Conservation (phyloP, 1,284 basidiomycete genomes). For the Rhizoctonia solani region DNA sequence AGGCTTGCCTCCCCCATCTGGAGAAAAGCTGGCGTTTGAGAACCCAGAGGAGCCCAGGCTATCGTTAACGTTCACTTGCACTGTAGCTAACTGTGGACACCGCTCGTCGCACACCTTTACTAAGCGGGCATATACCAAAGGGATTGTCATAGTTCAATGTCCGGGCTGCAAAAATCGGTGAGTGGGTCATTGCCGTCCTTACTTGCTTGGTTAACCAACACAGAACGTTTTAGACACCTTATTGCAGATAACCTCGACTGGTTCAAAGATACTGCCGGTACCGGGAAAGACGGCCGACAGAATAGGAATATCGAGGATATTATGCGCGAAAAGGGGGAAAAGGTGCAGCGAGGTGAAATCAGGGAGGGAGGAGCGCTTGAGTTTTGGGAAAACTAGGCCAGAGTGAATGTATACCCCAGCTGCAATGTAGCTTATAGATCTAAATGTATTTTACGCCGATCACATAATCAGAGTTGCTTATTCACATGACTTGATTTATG, state of each 20-base stretch:
- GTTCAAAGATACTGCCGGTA: constrained; percentile 73
- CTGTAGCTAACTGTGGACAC: constrained; percentile 73
- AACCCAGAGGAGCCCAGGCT: constrained; percentile 56
- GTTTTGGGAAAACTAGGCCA: constrained; percentile 13
- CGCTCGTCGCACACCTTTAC: constrained; percentile 90
- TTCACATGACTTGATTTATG: too few species aligned
- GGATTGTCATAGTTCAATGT: constrained; percentile 91
- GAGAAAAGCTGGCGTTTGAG: constrained; percentile 13
- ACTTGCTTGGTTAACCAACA: neutral
- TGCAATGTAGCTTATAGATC: too few species aligned
- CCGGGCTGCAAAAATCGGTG: constrained; percentile 88
- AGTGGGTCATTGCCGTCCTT: constrained; percentile 43
- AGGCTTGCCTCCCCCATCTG: neutral
- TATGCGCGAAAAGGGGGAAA: constrained; percentile 75
- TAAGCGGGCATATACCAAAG: constrained; percentile 80
- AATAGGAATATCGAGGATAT: constrained; percentile 81
- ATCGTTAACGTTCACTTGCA: constrained; percentile 87
- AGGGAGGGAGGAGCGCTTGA: constrained; percentile 16
- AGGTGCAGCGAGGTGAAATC: constrained; percentile 60
- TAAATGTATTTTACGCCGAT: too few species aligned
- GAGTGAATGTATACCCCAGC: constrained; percentile 12
- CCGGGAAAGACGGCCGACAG: constrained; percentile 66
- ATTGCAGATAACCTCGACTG: constrained; percentile 93
- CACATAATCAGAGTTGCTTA: too few species aligned
- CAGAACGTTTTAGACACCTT: constrained; percentile 60